Evolutionary conservation across 257 asterid species (phyloP).

Genomic region (Avicennia marina): DNA sequence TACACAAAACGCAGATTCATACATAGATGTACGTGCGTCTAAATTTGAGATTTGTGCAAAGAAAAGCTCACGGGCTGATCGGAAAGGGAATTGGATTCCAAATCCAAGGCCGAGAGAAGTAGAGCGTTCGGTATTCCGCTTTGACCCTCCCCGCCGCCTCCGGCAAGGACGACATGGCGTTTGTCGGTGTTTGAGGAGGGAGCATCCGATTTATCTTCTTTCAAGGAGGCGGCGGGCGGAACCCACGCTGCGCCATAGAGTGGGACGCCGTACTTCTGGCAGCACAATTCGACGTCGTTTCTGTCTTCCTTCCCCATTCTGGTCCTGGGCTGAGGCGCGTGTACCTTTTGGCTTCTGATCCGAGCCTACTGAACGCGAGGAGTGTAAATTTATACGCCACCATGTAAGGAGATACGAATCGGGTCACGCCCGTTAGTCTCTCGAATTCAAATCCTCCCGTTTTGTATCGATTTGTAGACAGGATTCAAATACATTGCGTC

Average conservation of each 20-base stretch:
- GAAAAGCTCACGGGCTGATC: slow-evolving; percentile 66
- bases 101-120: slow-evolving; percentile 54
- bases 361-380: neutral
- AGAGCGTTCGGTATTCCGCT: slow-evolving; percentile 81
- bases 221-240: slow-evolving; percentile 36
- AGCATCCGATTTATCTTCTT: slow-evolving; percentile 24
- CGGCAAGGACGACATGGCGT: slow-evolving; percentile 62
- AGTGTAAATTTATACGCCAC: neutral
- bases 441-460: too few species aligned
- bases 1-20: neutral
- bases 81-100: slow-evolving; percentile 47
- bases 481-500: too few species aligned
- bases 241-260: slow-evolving; percentile 91
- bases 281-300: slow-evolving; percentile 29
- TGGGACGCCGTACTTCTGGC: slow-evolving; percentile 76
- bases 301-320: slow-evolving; percentile 25
- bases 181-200: slow-evolving; percentile 11
- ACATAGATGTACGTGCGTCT: neutral
- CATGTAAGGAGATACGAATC: too few species aligned
- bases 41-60: neutral
- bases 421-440: too few species aligned
- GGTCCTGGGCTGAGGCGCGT: neutral
- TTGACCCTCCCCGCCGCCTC: slow-evolving; percentile 96
- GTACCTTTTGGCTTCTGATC: neutral
- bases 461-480: too few species aligned